Evolutionary conservation across 805 yeast species (phyloP), one percentile per base, ranked within the genome.

Genomic region (Metschnikowia gruessii): DNA sequence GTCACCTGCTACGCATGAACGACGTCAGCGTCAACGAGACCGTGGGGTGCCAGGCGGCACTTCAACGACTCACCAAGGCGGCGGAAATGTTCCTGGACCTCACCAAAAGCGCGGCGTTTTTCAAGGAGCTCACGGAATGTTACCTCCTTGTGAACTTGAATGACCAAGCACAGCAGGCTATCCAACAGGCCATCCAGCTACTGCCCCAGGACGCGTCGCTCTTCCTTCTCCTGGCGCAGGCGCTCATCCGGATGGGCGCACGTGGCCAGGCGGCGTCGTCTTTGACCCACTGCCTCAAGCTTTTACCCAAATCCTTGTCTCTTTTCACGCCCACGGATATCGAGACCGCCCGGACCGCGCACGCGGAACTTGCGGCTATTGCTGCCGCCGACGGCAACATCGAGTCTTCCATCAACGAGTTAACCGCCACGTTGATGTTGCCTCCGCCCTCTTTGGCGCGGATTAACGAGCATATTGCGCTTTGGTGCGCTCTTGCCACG

Each of bases 291-390:
- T 66, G 80, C 34, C 60, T 80, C 26, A 63, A 68, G 17, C 61
- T 72, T 33, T 58, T 76, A 37, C 77, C 78, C 2, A 63, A 60
- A 15, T 34, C 41, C 31, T 53, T 68, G 8, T 56, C 51, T 40
- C 58, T 65, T 37, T 56, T 68, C 41, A 47, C 61, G 6, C 34
- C 56, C 1, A 58, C 59, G 4, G 78, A 74, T 38, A 59, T 76
- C n/a, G 76, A 75, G 43, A 66, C 76, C 1, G 76, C 80, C 0
- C 65, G 82, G 44, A 67, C 74, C 13, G 75, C 77, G 2, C 83
- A 79, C 61, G 73, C 79, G 3, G 82, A 79, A 53, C 62, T 81
- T 39, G 84, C 83, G 0, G 75, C 77, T 4, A 65, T 81, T n/a
- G 77, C 79, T 2, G 72, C 77, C 1, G 68, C 74, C 7, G 77